Evolutionary conservation across 2,329 filamentous ascomycete species (phyloP), one percentile per base, ranked within the genome.

Genomic region (Uncinocarpus reesii): DNA sequence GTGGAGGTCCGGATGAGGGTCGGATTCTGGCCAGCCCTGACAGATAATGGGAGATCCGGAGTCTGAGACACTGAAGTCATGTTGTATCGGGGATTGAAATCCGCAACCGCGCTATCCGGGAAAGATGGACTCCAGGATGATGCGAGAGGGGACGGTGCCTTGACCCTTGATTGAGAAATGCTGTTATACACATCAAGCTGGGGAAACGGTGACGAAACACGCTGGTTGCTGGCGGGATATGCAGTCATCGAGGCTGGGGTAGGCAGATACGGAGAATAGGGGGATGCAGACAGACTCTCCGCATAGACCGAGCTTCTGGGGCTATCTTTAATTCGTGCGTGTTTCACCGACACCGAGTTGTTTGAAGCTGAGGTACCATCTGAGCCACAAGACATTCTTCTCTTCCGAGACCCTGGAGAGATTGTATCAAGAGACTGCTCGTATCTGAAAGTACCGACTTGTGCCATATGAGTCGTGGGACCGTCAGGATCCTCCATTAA

Each of bases 1-100:
- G 79, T 83, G 1, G 82, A 83, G 4, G 81, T 84, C 49, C 82
- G 75, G 47, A 85, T 79, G 49, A 85, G 64, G 20, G 76, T 74
- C 32, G 81, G 82, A 50, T 76, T 77, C 26, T 71, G 60, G 15
- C 55, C 56, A 10, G 66, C 58, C 11, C 42, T 64, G 60, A 40
- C 60, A 56, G 74, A 70, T 4, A 76, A 74, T 34, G 71, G 62
- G 42, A 71, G 61, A 37, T 71, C 60, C 53, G 62, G 58, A 51
- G 61, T 59, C 52, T 63, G 60, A 24, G 66, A 53, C 38, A 61
- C 50, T 36, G 67, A 61, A 45, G 61, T 56, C 54, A 69, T 59
- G 10, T 70, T 64, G 11, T 72, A 63, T 1, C 62, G 65, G 11
- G 70, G 64, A 42, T 65, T 71, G 37, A 71, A 69, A 42, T 62